Base-by-base conservation (phyloP, 169 alveolate genomes). In the Amoebophrya sp. region DNA sequence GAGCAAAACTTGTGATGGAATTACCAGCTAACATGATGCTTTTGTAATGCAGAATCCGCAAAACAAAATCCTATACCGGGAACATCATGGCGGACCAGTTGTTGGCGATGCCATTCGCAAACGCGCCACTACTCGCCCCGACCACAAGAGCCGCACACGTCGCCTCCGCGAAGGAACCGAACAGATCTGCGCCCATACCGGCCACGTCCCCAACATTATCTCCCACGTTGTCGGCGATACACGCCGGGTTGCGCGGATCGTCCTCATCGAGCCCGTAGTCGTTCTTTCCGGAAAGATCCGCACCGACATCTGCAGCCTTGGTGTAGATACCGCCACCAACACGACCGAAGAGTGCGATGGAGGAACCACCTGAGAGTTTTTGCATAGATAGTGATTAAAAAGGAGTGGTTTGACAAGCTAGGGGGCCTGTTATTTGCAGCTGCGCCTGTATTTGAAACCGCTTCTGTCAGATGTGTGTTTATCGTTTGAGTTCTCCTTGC, bases 251-350 rank as follows among this genome's bases (percentile, higher is more conserved):
- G 91, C 97, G 94, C 89, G 97, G 97, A 94, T 96, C 97, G 90
- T 97, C 99, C 94, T 97, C 99, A 35, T 96, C 96, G 90, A 96
- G 94, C 77, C 97, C 98, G 77, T 89, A 33, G 88, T 0, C 77
- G 77, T 32, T 53, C 93, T 92, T 97, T 83, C 98, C 98, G 32
- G 97, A 96, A 39, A 97, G 94, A 92, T 96, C 99, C 33, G 98
- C 99, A 54, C 98, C 99, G 40, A 97, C 98, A 90, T 97, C 98
- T 40, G 98, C 99, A 35, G 98, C 98, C 94, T 97, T 97, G 54
- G 98, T 97, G 95, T 96, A 97, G 92, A 97, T 97, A 77, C 99
- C 99, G n/a, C 98, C 99, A 66, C 98, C 99, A 39, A 97, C 99
- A 90, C 98, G 97, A 88, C 97, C 97, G 93, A 97, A 96, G 91